Conservation (phyloP, 345 rosid species). For the Fremontodendron californicum region DNA sequence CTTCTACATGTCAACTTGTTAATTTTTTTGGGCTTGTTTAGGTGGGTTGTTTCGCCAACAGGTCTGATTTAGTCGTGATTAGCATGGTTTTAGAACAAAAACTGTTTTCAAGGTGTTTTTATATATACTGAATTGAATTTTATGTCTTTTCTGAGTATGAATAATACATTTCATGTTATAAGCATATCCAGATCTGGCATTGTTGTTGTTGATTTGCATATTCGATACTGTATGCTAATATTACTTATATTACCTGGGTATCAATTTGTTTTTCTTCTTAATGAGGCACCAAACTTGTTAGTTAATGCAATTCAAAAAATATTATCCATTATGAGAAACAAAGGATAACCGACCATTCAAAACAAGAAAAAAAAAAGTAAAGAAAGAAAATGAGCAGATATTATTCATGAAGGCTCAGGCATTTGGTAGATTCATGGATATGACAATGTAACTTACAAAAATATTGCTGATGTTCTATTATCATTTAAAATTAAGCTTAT, state of each 20-base stretch:
- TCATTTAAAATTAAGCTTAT: conserved; percentile 13
- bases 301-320: background rate
- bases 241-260: background rate
- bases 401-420: background rate
- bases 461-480: background rate
- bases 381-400: background rate
- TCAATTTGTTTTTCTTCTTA: background rate
- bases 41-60: background rate
- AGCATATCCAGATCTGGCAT: background rate
- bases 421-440: conserved; percentile 29
- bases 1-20: background rate
- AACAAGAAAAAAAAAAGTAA: background rate
- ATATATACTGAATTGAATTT: background rate
- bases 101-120: conserved; percentile 4
- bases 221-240: background rate
- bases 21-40: background rate
- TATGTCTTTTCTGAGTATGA: background rate
- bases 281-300: background rate
- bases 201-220: background rate
- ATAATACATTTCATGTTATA: background rate
- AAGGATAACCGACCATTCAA: background rate
- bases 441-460: background rate
- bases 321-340: background rate
- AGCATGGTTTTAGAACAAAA: background rate
- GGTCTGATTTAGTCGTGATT: background rate